These are phyloP conservation scores for Pleurotus ostreatus DNA, from an alignment of 768 basidiomycete species.

Conservation along the genomic window DNA sequence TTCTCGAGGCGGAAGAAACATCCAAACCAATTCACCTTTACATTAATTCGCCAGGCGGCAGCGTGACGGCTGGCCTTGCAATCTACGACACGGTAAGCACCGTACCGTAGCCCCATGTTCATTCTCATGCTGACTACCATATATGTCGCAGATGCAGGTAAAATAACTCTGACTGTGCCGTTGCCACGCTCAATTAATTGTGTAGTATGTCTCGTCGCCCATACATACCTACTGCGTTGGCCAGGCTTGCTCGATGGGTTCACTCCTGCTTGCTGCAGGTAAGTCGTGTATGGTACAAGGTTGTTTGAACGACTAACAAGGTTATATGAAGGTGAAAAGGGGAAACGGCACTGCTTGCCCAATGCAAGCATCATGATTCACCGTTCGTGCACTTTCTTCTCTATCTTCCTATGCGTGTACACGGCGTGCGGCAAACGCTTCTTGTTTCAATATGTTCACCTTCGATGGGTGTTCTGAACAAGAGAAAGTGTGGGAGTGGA, in stretches of 20 bases:
- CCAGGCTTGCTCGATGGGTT: constrained; percentile 95
- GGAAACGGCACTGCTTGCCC: constrained; percentile 88
- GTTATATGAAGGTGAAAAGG: constrained; percentile 46
- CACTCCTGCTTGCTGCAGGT: constrained; percentile 86
- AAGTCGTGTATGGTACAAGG: neutral
- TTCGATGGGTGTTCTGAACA: too few species aligned
- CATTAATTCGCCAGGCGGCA: constrained; percentile 95
- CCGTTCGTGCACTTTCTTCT: constrained; percentile 45
- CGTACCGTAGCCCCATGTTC: neutral
- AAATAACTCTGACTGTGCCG: neutral
- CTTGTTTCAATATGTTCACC: neutral
- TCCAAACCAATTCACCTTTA: constrained; percentile 94
- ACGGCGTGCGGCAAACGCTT: neutral
- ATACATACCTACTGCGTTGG: constrained; percentile 97
- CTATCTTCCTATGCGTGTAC: constrained; percentile 7
- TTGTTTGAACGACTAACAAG: neutral
- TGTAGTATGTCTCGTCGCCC: constrained; percentile 86
- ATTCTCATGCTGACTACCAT: constrained; percentile 6
- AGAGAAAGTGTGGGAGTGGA: too few species aligned
- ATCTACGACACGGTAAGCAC: constrained; percentile 90
- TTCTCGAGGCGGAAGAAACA: constrained; percentile 93
- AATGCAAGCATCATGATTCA: constrained; percentile 99
- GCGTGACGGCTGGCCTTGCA: constrained; percentile 92
- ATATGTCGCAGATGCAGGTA: constrained; percentile 65
- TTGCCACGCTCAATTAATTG: constrained; percentile 3